phyloP scores from a whole-genome alignment of 768 basidiomycete species.

The Xanthoconium stramineum region DNA sequence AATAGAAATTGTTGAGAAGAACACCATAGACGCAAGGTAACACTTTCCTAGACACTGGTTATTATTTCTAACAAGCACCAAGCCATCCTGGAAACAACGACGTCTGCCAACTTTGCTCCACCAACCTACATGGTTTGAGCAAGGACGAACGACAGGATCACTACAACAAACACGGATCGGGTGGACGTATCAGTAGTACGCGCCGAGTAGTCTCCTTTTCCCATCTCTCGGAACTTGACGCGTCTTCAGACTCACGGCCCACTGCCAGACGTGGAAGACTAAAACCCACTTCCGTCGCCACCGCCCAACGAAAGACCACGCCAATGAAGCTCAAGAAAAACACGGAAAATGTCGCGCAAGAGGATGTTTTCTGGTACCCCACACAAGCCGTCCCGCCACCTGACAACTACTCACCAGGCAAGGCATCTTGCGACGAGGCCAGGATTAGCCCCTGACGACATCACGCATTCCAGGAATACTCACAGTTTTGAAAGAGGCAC shows the following conservation, averaged over 20 bases:
- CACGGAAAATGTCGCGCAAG: constrained; percentile 9
- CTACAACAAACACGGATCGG: constrained; percentile 48
- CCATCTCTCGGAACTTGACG: not conserved
- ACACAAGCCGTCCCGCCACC: constrained; percentile 43
- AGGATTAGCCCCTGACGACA: constrained; percentile 14
- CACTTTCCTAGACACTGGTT: not conserved
- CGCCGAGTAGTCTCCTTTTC: not conserved
- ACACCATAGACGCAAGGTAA: constrained; percentile 12
- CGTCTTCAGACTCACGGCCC: constrained; percentile 7
- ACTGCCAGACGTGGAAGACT: constrained; percentile 13
- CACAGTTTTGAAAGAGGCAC: constrained; percentile 52
- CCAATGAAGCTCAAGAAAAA: constrained; percentile 8
- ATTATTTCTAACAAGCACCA: not conserved
- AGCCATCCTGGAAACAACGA: constrained; percentile 21
- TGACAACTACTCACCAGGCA: constrained; percentile 63
- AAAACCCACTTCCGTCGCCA: constrained; percentile 2
- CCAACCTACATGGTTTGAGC: constrained; percentile 39
- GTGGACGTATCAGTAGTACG: constrained; percentile 20
- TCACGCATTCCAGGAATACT: constrained; percentile 51
- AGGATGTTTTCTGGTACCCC: constrained; percentile 68
- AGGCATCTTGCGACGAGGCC: constrained; percentile 31
- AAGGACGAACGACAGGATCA: constrained; percentile 46
- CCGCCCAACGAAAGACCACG: not conserved
- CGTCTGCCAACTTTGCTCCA: constrained; percentile 51
- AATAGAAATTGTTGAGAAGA: constrained; percentile 23